Conservation (phyloP, 257 asterid species). For the Fraxinus cuspidata region DNA sequence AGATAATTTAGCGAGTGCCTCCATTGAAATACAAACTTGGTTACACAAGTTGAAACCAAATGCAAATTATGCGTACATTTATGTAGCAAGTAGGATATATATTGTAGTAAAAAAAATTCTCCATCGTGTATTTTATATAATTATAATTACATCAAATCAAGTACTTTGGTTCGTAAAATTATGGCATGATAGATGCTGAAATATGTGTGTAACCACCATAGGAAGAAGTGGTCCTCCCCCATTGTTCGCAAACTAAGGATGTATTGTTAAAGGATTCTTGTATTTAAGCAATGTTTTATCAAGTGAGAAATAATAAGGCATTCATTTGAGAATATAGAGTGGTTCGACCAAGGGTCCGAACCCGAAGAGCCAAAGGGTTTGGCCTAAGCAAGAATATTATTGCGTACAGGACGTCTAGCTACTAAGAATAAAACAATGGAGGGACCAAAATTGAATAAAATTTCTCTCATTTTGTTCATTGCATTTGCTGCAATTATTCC, state of each 20-base stretch:
- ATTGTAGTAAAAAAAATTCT: no score
- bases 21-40: no score
- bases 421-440: slow-evolving; percentile 28
- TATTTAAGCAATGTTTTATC: slow-evolving; percentile 27
- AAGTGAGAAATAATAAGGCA: neutral
- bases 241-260: slow-evolving; percentile 8
- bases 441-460: slow-evolving; percentile 12
- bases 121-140: no score
- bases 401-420: neutral
- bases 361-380: slow-evolving; percentile 31
- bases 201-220: neutral
- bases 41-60: no score
- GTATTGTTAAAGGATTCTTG: neutral
- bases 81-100: no score
- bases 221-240: slow-evolving; percentile 37
- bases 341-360: slow-evolving; percentile 2
- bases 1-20: no score
- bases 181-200: neutral
- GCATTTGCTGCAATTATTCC: slow-evolving; percentile 40
- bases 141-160: no score
- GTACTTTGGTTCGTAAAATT: neutral
- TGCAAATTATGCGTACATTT: no score
- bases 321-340: neutral
- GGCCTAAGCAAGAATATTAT: slow-evolving; percentile 8
- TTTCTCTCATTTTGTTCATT: slow-evolving; percentile 29